Base-by-base conservation (phyloP, 164 flowering plant genomes). In the Stephania japonica region DNA sequence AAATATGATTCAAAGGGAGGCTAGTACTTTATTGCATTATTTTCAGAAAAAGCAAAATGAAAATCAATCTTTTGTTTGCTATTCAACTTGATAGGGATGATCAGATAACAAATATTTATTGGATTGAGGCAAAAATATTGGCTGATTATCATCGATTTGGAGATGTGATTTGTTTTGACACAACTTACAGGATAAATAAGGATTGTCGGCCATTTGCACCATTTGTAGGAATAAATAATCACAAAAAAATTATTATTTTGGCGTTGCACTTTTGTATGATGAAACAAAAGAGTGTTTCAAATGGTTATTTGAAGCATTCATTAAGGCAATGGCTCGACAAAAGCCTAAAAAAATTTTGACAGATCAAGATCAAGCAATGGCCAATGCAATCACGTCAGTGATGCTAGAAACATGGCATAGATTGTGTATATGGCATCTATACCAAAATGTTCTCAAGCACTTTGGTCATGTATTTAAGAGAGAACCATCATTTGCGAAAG, bases 381-480 rank as follows among this genome's bases (percentile, higher is more conserved):
- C 41, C 1, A 59, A 71, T 38, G 73, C 49, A n/a, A n/a, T n/a
- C n/a, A n/a, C n/a, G n/a, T n/a, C n/a, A n/a, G n/a, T n/a, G n/a
- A n/a, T n/a, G n/a, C 65, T 47, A 16, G 13, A 71, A 14, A 59
- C 73, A 0, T 23, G 11, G 8, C 67, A 71, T 19, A 47, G 47
- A 5, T 8, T 71, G 18, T 71, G 49, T 61, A 9, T 61, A 12
- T 19, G 66, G 26, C 73, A 59, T 32, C n/a, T 71, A 2, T 59
- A 71, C 24, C 73, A 71, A 59, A 71, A 71, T 41, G 49, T 26
- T 59, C 25, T 18, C 6, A 53, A 56, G 12, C 66, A 71, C 32
- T 16, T 71, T 14, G 18, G 7, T 42, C 62, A 61, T 19, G 26
- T 56, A 2, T 21, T 71, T 23, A 56, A 61, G 24, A 5, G 12